Evolutionary conservation across 345 rosid genomes (phyloP), one percentile per base, ranked within the genome.

Genomic region (Citrus glauca): DNA sequence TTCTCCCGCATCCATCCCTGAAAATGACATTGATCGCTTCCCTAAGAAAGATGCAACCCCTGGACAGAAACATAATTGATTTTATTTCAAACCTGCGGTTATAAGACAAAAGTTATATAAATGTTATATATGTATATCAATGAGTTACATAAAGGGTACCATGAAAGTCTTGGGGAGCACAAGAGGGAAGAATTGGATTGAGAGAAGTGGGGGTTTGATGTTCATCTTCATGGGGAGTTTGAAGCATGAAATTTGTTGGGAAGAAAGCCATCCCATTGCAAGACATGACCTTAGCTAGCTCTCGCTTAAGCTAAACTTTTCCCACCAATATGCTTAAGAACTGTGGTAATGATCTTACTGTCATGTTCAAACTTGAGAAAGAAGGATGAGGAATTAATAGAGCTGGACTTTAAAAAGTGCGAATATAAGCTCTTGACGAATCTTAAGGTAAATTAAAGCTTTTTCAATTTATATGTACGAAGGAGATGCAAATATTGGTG

Each of bases 201-300:
- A 90, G 92, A 72, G 96, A 79, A 65, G 85, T 32, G 22, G 91
- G 79, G 45, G 86, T 86, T 50, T 90, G 97, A 66, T 84, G 90
- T 64, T 88, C 89, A 16, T 90, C 90, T 81, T 92, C 91, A 69
- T 91, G 92, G 82, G 91, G 82, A 57, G 82, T 83, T 82, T 91
- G 99, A 59, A 94, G 89, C 91, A 96, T 87, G 93, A 94, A 92
- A 87, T 89, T 93, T 84, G 94, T 71, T 50, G 90, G 91, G 81
- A 91, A 92, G 83, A 94, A 96, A 68, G 93, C 91, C 97, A 96
- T 92, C 85, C 90, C 97, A 86, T 92, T 89, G 91, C 92, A 88
- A 83, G 90, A 79, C 94, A 92, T 92, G 81, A 79, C 72, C 77
- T 73, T 19, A 69, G 61, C 7, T 20, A 45, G 17, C 50, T 45